A percentile compares a stretch with the other conserved stretches of the same genome.
These are phyloP conservation scores for Picea abies DNA, from an alignment of 83 land plant species.

Conservation along the genomic window DNA sequence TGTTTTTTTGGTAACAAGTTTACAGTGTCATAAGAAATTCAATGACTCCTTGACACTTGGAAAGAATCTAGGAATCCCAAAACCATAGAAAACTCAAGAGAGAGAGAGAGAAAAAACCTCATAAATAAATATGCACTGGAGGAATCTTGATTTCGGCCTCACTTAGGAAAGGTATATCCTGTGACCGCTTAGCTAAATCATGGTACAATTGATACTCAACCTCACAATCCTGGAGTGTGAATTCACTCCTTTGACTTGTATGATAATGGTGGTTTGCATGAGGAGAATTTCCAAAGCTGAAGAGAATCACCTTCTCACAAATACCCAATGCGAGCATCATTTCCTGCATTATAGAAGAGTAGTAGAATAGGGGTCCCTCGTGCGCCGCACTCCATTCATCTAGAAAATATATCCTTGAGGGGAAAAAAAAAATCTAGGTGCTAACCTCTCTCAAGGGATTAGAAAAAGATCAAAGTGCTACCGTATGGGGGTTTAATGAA, in stretches of 20 bases:
- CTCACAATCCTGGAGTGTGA: constrained; percentile 11
- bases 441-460: no score
- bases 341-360: constrained; percentile 88
- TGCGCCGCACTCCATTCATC: constrained; percentile 61
- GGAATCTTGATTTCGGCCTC: constrained; percentile 51
- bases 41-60: no score
- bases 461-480: no score
- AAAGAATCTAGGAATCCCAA: no score
- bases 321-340: constrained; percentile 82
- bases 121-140: constrained; percentile 38
- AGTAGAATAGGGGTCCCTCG: constrained; percentile 70
- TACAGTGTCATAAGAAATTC: no score
- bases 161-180: constrained; percentile 64
- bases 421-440: no score
- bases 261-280: constrained; percentile 81
- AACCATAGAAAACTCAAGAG: no score
- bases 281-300: constrained; percentile 81
- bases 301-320: constrained; percentile 74
- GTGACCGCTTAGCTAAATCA: constrained; percentile 48
- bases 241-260: constrained; percentile 73
- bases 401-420: background rate
- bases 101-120: background rate
- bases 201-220: constrained; percentile 80
- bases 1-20: no score
- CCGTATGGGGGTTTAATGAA: no score